Percentiles rank a stretch among this genome's conserved stretches.
These are phyloP conservation scores for Aspergillus vadensis DNA, from an alignment of 2,329 filamentous ascomycete genomes.

Conservation along the genomic window DNA sequence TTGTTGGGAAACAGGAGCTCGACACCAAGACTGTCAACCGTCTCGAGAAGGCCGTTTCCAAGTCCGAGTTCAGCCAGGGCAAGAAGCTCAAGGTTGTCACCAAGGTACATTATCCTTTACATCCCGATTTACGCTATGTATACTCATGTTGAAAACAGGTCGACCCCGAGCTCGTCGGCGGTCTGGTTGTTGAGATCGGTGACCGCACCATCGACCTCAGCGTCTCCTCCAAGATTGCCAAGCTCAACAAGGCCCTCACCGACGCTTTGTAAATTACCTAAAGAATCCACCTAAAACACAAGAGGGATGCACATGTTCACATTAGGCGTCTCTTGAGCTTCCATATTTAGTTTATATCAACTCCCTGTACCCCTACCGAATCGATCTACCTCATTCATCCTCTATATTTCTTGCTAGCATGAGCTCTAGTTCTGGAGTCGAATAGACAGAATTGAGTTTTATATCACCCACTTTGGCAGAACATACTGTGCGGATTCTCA, in stretches of 20 bases:
- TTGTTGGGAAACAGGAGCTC: slow-evolving; percentile 61
- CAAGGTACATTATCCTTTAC: slow-evolving; percentile 59
- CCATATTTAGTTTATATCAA: not conserved
- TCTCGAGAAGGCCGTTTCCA: slow-evolving; percentile 83
- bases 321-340: not conserved
- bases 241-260: slow-evolving; percentile 98
- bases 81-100: slow-evolving; percentile 98
- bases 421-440: slow-evolving; percentile 17
- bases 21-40: slow-evolving; percentile 83
- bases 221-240: slow-evolving; percentile 90
- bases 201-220: slow-evolving; percentile 98
- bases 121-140: not conserved
- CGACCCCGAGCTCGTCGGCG: slow-evolving; percentile 91
- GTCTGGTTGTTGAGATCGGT: slow-evolving; percentile 92
- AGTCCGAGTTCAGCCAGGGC: slow-evolving; percentile 85
- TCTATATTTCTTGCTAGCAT: slow-evolving; percentile 6
- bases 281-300: not conserved
- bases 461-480: not conserved
- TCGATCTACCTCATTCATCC: not conserved
- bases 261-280: slow-evolving; percentile 81
- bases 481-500: too few relatives aligned
- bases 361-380: not conserved
- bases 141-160: slow-evolving; percentile 56
- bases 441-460: slow-evolving; percentile 19
- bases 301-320: not conserved